A percentile compares a stretch with the other conserved stretches of the same genome.
Conservation (phyloP, 768 basidiomycete genomes). For the Termitomyces sp. region DNA sequence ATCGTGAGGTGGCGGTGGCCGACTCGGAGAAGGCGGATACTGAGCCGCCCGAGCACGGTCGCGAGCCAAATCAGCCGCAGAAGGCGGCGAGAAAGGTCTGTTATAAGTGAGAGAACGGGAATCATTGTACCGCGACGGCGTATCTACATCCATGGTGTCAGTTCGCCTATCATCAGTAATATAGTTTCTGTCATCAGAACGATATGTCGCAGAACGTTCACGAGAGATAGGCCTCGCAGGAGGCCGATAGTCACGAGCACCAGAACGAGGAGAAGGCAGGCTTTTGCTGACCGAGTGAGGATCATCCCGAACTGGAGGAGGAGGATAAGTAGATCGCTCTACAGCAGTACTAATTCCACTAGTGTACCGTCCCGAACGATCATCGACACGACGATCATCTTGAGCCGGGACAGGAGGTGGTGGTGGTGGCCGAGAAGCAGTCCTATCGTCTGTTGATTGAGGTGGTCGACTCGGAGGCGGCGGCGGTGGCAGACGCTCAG, state of each 20-base stretch:
- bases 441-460: slow-evolving; percentile 11
- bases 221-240: slow-evolving; percentile 21
- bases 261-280: slow-evolving; percentile 19
- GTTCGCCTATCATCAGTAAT: slow-evolving; percentile 28
- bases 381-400: slow-evolving; percentile 19
- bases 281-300: slow-evolving; percentile 21
- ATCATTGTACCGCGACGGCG: slow-evolving; percentile 27
- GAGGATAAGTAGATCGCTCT: slow-evolving; percentile 14
- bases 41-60: slow-evolving; percentile 26
- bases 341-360: slow-evolving; percentile 10
- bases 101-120: slow-evolving; percentile 17
- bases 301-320: slow-evolving; percentile 25
- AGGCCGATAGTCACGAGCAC: slow-evolving; percentile 21
- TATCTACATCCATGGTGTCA: slow-evolving; percentile 28
- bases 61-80: slow-evolving; percentile 21
- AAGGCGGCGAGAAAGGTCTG: slow-evolving; percentile 27
- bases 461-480: slow-evolving; percentile 9
- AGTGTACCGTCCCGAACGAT: slow-evolving; percentile 17
- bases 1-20: slow-evolving; percentile 21
- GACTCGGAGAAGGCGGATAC: slow-evolving; percentile 19
- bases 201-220: slow-evolving; percentile 26
- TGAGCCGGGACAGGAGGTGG: slow-evolving; percentile 3
- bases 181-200: slow-evolving; percentile 32
- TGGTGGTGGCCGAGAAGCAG: not conserved
- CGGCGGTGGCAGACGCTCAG: slow-evolving; percentile 14